phyloP scores from a whole-genome alignment of 257 asterid genomes.

The Solanum tacnaense region DNA sequence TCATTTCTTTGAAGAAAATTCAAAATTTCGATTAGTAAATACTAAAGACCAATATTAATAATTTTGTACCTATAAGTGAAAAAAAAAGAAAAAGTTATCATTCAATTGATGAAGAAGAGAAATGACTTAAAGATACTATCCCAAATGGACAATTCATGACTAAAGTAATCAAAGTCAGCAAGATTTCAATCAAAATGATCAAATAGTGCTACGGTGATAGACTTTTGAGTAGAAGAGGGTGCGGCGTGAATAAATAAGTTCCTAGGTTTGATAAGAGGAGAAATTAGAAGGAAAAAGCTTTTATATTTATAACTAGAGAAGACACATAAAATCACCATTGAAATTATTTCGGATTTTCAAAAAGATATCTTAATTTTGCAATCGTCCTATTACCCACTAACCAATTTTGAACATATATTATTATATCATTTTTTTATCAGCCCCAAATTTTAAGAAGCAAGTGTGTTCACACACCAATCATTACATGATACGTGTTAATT shows the following conservation, averaged over 20 bases:
- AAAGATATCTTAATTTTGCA: no score
- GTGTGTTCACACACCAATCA: no score
- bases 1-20: neutral
- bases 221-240: neutral
- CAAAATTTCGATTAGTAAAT: no score
- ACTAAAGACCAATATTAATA: neutral
- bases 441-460: no score
- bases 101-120: neutral
- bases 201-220: no score
- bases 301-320: no score
- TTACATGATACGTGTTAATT: no score
- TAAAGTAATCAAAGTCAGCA: neutral
- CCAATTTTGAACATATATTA: no score
- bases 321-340: no score
- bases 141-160: neutral
- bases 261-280: neutral
- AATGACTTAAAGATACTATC: neutral
- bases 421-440: no score
- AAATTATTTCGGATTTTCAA: fast-evolving
- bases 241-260: neutral
- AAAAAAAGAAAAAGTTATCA: neutral
- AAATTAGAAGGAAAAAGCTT: neutral
- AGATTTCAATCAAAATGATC: neutral
- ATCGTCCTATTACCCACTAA: no score
- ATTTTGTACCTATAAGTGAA: neutral